These are phyloP conservation scores for Phytophthora nicotianae DNA, from an alignment of 352 stramenopile species.

Conservation along the genomic window DNA sequence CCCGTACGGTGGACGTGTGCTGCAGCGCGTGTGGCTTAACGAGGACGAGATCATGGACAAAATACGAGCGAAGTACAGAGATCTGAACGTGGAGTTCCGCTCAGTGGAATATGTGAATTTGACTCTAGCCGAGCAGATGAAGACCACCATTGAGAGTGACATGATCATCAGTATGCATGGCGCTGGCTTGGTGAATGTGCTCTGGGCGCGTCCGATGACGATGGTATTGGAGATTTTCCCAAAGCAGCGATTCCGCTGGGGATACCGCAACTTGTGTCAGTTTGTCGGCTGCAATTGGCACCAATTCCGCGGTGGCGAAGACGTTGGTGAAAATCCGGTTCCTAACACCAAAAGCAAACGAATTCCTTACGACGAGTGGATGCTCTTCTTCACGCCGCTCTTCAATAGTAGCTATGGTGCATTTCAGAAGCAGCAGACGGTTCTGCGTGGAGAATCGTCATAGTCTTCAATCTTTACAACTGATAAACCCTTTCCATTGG, in stretches of 20 bases:
- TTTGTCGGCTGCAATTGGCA: constrained; percentile 73
- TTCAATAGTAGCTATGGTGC: constrained; percentile 35
- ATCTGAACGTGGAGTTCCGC: constrained; percentile 47
- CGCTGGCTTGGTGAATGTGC: constrained; percentile 77
- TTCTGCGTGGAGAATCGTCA: constrained; percentile 5
- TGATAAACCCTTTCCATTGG: background rate
- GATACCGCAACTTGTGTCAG: constrained; percentile 81
- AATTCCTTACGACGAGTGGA: constrained; percentile 61
- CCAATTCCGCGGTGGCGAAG: constrained; percentile 51
- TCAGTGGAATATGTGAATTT: constrained; percentile 71
- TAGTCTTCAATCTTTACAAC: background rate
- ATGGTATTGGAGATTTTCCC: constrained; percentile 82
- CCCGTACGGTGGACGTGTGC: constrained; percentile 46
- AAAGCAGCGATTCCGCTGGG: constrained; percentile 51
- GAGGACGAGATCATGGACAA: constrained; percentile 54
- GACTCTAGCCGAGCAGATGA: constrained; percentile 67
- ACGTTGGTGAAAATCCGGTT: constrained; percentile 27
- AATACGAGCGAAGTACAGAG: constrained; percentile 51
- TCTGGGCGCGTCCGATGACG: constrained; percentile 61
- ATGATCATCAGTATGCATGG: constrained; percentile 87
- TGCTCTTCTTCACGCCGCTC: constrained; percentile 50
- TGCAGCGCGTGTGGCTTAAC: constrained; percentile 73
- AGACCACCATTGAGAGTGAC: constrained; percentile 62
- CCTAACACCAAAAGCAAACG: constrained; percentile 58
- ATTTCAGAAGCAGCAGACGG: constrained; percentile 25